These are phyloP conservation scores for Globisporangium viniferum DNA, from an alignment of 352 stramenopile genomes.

Conservation along the genomic window DNA sequence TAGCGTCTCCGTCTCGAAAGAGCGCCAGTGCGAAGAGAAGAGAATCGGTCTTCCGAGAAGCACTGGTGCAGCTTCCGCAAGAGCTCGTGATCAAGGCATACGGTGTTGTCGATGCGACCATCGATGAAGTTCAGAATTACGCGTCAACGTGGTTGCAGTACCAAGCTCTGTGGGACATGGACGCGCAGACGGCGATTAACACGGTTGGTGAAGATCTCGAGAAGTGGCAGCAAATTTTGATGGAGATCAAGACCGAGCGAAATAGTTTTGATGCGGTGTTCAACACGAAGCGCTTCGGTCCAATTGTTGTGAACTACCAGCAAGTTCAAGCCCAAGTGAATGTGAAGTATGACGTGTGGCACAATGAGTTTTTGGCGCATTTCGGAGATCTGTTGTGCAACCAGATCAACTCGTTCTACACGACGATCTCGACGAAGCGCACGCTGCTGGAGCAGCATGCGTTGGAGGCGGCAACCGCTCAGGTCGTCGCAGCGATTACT, in stretches of 20 bases:
- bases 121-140: constrained; percentile 90
- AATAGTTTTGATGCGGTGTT: constrained; percentile 93
- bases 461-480: constrained; percentile 93
- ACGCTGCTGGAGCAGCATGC: constrained; percentile 92
- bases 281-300: constrained; percentile 89
- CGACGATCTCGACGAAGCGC: constrained; percentile 79
- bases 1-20: constrained; percentile 63
- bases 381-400: constrained; percentile 95
- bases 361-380: constrained; percentile 96
- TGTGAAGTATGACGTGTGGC: constrained; percentile 99
- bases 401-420: constrained; percentile 90
- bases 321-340: constrained; percentile 93
- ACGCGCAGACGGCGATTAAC: constrained; percentile 92
- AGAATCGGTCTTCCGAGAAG: constrained; percentile 73
- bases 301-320: constrained; percentile 88
- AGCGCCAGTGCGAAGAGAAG: constrained; percentile 50
- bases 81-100: constrained; percentile 80
- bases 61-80: constrained; percentile 48
- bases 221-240: constrained; percentile 97
- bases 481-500: constrained; percentile 93
- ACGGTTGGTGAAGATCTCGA: constrained; percentile 92
- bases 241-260: constrained; percentile 94
- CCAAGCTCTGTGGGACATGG: constrained; percentile 98
- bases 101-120: constrained; percentile 62
- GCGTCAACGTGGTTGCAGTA: constrained; percentile 97